Evolutionary conservation across 352 stramenopile species (phyloP), one percentile per base, ranked within the genome.

Genomic region (Plasmopara muralis): DNA sequence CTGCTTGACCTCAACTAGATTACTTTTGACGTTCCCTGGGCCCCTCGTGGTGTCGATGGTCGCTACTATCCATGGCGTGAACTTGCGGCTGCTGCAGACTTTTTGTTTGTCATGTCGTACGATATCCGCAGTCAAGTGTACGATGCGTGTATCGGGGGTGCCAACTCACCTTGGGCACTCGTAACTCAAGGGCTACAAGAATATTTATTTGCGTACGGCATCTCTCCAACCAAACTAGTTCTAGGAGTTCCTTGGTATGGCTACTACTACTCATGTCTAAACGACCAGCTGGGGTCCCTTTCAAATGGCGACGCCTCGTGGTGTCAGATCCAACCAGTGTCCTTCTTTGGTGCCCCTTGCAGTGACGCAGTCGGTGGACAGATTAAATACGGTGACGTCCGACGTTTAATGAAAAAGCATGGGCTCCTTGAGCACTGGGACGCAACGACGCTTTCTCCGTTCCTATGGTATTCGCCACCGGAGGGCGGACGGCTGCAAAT

Each of bases 71-170:
- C 87, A 48, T 94, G 84, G 74, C 68, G 66, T 16, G 75, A 74
- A 31, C 72, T 95, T 15, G 77, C 77, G 2, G 52, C 74, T 12
- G 70, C 64, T 4, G 57, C 70, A 9, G 87, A 97, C 63, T 86
- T 93, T 46, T 63, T 96, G 30, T 96, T 95, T 48, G 82, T 97
- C 47, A 97, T 97, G 89, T 87, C 79, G 67, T 97, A 97, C 60
- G 89, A 97, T 57, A 96, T 93, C 72, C 83, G 81, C 29, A 94
- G 83, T 51, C 88, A 96, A 74, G 84, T 97, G 42, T 95, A 93
- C 56, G 83, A 95, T 47, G 69, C 76, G 53, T 97, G 89, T 62
- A 55, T 96, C 38, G 87, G 85, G 0, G 64, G 65, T 12, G 83
- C 89, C 31, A 97, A 97, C 58, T 80, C 87, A 4, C 87, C 89